Base-by-base conservation (phyloP, 192 early-diverging fungal genomes). In the Coemansia sp. region DNA sequence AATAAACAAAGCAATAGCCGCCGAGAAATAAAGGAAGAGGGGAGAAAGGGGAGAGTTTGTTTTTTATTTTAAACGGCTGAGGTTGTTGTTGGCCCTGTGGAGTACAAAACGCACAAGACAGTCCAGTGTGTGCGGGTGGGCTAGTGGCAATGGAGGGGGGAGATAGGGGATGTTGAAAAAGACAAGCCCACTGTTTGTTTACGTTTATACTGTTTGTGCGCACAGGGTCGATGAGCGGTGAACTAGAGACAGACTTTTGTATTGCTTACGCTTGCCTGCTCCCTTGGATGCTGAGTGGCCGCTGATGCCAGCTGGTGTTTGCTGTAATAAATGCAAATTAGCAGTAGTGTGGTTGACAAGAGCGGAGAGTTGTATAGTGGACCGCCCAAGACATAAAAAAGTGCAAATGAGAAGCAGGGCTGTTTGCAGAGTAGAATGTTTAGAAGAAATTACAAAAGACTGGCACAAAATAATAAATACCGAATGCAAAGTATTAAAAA, bases 401-500 rank as follows among this genome's bases (percentile, higher is more conserved):
- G 49, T 52, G 12, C 49, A 21, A 8, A 52, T 52, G 49, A 52
- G 49, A 52, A 52, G 19, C 49, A 52, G 19, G 18, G 49, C 49
- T 52, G 26, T 52, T 22, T 19, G 22, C 49, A 21, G 3, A 26
- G 26, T 26, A 26, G 26, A 26, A 26, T 26, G 26, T 26, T 37
- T 51, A 22, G 39, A 32, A 26, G 62, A 36, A 51, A 64, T 40
- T 40, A 51, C 47, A 51, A 16, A 15, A 62, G 41, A 6, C 22
- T 18, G 21, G 12, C 15, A 10, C 49, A 45, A 63, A 37, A 51
- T n/a, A 62, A 42, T 37, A 36, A 19, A 46, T 51, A 51, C 37
- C 36, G 52, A 51, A 51, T 41, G 63, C 47, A 46, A 37, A 41
- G 6, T 21, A 66, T 56, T 57, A 66, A 42, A 45, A 43, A 43